Evolutionary conservation across 192 early-diverging fungal species (phyloP), one percentile per base, ranked within the genome.

Genomic region (Bifiguratus adelaidae): DNA sequence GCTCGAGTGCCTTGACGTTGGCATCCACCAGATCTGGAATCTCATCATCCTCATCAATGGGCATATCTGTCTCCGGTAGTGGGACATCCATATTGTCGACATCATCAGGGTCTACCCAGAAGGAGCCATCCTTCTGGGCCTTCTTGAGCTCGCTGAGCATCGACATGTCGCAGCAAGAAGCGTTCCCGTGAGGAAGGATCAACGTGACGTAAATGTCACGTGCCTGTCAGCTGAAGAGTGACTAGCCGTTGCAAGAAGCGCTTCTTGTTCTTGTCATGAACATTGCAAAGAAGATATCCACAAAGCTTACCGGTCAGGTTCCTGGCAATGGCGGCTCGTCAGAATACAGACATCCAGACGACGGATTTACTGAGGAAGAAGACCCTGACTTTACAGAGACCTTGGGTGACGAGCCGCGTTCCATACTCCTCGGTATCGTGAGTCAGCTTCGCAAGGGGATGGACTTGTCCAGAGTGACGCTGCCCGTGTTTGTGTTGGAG

Each of bases 401-500:
- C 41, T 78, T 93, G 25, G 89, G 88, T 58, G 87, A 88, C n/a
- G 84, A 87, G 61, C 77, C 82, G 4, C 74, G 80, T 47, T 86
- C 68, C 62, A 95, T 97, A 45, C 68, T 97, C 19, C 63, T 92
- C 46, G 86, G 84, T 34, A 81, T 97, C 63, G 86, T 94, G 41
- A 54, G 71, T 26, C 94, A 97, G 62, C 58, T 97, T 22, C 69
- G 86, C 36, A 85, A 89, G 61, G 90, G 85, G 37, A 91, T 84
- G 71, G 94, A 97, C 61, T 77, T 95, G 37, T 81, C 80, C 41
- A 68, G 86, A 41, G 82, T 97, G 34, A 89, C 92, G n/a, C 78
- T 97, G 13, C 94, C 92, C 8, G 91, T 89, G 4, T 97, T 97
- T 73, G 81, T 97, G 3, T 73, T 97, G 18, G 95, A 97, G 50